Evolutionary conservation across 306 rosid species (phyloP).

Genomic region (Prunus salicina): DNA sequence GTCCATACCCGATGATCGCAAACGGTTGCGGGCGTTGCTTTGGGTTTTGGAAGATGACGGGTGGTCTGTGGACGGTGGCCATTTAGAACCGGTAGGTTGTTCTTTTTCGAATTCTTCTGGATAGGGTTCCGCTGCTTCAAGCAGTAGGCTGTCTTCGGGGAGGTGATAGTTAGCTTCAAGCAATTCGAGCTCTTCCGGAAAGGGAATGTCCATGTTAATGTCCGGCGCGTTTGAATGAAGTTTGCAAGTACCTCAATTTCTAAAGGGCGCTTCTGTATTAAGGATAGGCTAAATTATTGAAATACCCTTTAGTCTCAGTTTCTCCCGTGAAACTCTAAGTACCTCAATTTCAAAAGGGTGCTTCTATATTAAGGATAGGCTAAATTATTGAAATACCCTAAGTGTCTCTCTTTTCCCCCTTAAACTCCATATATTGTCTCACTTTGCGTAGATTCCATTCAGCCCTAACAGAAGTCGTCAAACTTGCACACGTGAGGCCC

Average conservation of each 20-base stretch:
- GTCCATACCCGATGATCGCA: slow-evolving; percentile 45
- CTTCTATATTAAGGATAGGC: too few species aligned
- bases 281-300: too few species aligned
- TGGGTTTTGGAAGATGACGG: slow-evolving; percentile 16
- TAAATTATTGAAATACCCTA: too few species aligned
- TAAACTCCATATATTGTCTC: too few species aligned
- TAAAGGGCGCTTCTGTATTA: too few species aligned
- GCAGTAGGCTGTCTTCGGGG: slow-evolving; percentile 38
- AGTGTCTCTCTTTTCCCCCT: too few species aligned
- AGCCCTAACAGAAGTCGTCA: too few species aligned
- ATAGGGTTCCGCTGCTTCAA: slow-evolving; percentile 39
- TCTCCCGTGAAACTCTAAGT: too few species aligned
- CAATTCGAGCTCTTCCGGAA: slow-evolving; percentile 80
- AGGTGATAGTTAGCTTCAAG: slow-evolving; percentile 61
- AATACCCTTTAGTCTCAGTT: too few species aligned
- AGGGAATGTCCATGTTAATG: slow-evolving; percentile 66
- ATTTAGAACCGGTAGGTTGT: slow-evolving; percentile 3
- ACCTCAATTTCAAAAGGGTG: too few species aligned
- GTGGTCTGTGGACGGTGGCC: slow-evolving; percentile 25
- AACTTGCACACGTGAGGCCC: too few species aligned
- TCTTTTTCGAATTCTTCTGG: slow-evolving; percentile 29
- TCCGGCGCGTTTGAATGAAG: slow-evolving; percentile 17
- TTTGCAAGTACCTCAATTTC: background rate
- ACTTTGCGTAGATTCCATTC: too few species aligned
- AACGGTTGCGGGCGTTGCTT: slow-evolving; percentile 52